Base-by-base conservation (phyloP, 345 rosid genomes). In the Aquilaria sinensis region DNA sequence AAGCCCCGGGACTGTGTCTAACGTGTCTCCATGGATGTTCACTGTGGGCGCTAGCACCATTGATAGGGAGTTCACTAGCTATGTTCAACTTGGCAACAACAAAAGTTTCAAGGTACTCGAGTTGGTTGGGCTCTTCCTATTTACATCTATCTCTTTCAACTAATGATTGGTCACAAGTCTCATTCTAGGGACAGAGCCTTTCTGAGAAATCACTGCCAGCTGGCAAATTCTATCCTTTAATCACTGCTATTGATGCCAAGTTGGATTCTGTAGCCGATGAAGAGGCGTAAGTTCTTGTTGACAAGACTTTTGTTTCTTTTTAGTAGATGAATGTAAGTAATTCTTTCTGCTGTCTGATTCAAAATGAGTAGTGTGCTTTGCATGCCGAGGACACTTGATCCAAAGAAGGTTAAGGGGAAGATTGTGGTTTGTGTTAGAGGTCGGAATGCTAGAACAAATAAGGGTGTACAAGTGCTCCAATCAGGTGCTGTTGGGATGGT, bases 21-120 rank as follows among this genome's bases (percentile, higher is more conserved):
- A 88, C 59, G 67, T 80, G 9, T 75, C 94, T 10, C 97, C 97
- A 0, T 92, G 96, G 98, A 60, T 81, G 67, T 51, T 92, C 47
- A 89, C 96, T 0, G 80, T 89, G 9, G 98, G 82, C 3, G 98
- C 98, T 33, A 86, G 86, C 73, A 83, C 95, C 11, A 76, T 79
- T 3, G 92, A 92, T 57, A 75, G 96, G n/a, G 86, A 82, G 64
- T 87, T 92, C 70, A 62, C 71, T 10, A 79, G 72, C 10, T 71
- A 54, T 34, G 79, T 83, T 32, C 59, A 70, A 12, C 87, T 91
- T 2, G 82, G 77, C 16, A 77, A 77, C 67, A 73, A 77, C 9
- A 61, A 52, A 58, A 63, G 60, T 41, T 60, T 74, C 61, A 79
- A 82, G 96, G 97, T 89, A 61, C 49, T 32, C 55, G 14, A 5